A percentile compares a stretch with the other conserved stretches of the same genome.
Conservation (phyloP, 1,284 basidiomycete species). For the Grifola frondosa region DNA sequence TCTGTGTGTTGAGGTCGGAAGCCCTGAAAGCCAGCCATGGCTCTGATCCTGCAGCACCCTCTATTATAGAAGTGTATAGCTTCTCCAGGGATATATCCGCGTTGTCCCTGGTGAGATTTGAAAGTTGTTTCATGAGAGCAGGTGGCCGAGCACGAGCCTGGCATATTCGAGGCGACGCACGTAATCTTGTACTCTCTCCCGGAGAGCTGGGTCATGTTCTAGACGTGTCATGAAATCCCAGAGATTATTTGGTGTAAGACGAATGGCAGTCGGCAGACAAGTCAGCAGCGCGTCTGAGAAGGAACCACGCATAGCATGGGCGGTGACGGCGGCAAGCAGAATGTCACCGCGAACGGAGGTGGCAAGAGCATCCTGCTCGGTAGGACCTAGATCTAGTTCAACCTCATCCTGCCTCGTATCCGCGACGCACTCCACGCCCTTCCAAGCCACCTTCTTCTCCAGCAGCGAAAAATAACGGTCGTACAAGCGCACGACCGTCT, state of each 20-base stretch:
- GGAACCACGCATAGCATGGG: constrained; percentile 53
- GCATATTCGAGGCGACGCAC: constrained; percentile 48
- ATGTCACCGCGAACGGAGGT: constrained; percentile 32
- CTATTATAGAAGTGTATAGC: constrained; percentile 49
- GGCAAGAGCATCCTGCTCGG: constrained; percentile 12
- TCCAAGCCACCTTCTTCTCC: constrained; percentile 7
- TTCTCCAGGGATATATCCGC: constrained; percentile 37
- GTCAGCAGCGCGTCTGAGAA: constrained; percentile 52
- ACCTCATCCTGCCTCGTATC: neutral
- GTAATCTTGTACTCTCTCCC: constrained; percentile 42
- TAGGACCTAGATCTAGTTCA: no score
- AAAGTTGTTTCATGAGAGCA: constrained; percentile 50
- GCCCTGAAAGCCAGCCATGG: constrained; percentile 46
- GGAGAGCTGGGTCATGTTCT: constrained; percentile 31
- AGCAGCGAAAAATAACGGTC: constrained; percentile 33
- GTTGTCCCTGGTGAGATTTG: constrained; percentile 38
- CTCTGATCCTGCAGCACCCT: constrained; percentile 47
- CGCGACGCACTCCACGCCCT: constrained; percentile 7
- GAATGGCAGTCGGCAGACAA: constrained; percentile 39
- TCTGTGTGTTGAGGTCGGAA: constrained; percentile 32
- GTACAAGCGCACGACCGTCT: constrained; percentile 48
- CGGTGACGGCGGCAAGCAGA: constrained; percentile 53
- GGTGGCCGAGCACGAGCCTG: constrained; percentile 48
- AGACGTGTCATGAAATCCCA: constrained; percentile 40
- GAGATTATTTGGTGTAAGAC: constrained; percentile 35